Base-by-base conservation (phyloP, 2,329 filamentous ascomycete genomes). In the Ophiosphaerella herpotricha region DNA sequence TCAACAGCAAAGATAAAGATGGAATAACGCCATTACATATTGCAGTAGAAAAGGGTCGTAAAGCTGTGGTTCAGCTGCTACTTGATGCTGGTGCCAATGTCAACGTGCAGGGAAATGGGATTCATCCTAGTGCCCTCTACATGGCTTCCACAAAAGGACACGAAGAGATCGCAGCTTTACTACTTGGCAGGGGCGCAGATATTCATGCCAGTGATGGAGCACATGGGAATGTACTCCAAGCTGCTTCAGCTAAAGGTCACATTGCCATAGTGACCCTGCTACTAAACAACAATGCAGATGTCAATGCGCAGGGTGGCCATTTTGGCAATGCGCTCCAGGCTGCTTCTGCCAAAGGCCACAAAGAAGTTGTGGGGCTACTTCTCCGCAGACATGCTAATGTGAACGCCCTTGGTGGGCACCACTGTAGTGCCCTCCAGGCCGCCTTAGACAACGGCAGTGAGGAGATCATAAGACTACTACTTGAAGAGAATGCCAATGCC, bases 301-400 rank as follows among this genome's bases (percentile, higher is more conserved):
- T 42, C 16, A 42, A 42, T 16, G 29, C 26, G 26, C 13, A 33
- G 5, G 39, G 39, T 2, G 29, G 39, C 39, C 5, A 42, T 11
- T 26, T 46, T 31, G 33, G 50, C 39, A 54, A 50, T 37, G 54
- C 50, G 36, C 60, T 66, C 43, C 58, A 63, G 43, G 55, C 46
- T 34, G 55, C 55, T 51, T 48, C 60, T 54, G 21, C 7, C 13
- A 5, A 34, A 51, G 60, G 56, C 41, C 33, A 63, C 39, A 24
- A 55, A 23, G 12, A 43, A n/a, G 47, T 61, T 3, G 63, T 68
- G n/a, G 46, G 57, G 45, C 39, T 57, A 23, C 50, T 69, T 12
- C 13, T 42, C 4, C 7, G 32, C 14, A 14, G 9, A 9, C 13
- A 14, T 21, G 21, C 14, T 13, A 14, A 29, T 29, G 26, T 29